Evolutionary conservation across 495 filamentous ascomycete species (phyloP).

Genomic region (Aspergillus sparsus): DNA sequence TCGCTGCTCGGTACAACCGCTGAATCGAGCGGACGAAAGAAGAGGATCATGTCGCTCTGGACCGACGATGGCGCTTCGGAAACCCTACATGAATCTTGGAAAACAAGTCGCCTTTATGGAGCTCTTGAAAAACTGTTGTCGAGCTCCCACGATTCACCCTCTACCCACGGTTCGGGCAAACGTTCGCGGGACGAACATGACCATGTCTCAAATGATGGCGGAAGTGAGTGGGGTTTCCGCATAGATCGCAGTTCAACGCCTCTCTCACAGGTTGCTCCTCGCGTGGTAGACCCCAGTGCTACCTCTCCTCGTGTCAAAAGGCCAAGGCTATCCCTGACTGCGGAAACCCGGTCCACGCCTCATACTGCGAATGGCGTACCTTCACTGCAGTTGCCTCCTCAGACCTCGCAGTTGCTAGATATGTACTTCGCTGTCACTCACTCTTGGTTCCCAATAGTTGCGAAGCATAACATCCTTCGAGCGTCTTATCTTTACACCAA

Average conservation of each 20-base stretch:
- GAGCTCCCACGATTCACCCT: constrained; percentile 30
- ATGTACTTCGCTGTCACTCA: constrained; percentile 73
- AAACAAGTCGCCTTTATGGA: constrained; percentile 53
- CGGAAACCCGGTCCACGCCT: constrained; percentile 20
- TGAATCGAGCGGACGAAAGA: constrained; percentile 36
- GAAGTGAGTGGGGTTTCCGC: constrained; percentile 42
- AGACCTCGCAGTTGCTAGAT: constrained; percentile 66
- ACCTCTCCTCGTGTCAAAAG: constrained; percentile 36
- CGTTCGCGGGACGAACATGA: constrained; percentile 43
- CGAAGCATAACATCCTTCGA: constrained; percentile 66
- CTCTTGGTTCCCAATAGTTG: constrained; percentile 70
- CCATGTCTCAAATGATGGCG: constrained; percentile 16
- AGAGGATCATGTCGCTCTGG: constrained; percentile 46
- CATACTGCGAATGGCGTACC: constrained; percentile 22
- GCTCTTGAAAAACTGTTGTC: constrained; percentile 59
- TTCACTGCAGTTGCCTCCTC: constrained; percentile 53
- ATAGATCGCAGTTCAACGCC: constrained; percentile 36
- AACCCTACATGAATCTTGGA: constrained; percentile 59
- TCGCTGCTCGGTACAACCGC: constrained; percentile 42
- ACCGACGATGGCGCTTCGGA: constrained; percentile 53
- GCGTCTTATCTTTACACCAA: constrained; percentile 54
- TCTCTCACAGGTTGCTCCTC: constrained; percentile 32
- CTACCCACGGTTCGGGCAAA: constrained; percentile 30
- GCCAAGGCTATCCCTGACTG: constrained; percentile 27
- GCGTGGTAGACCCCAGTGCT: constrained; percentile 31